Base-by-base conservation (phyloP, 441 rosid genomes). In the Jatropha podagrica region DNA sequence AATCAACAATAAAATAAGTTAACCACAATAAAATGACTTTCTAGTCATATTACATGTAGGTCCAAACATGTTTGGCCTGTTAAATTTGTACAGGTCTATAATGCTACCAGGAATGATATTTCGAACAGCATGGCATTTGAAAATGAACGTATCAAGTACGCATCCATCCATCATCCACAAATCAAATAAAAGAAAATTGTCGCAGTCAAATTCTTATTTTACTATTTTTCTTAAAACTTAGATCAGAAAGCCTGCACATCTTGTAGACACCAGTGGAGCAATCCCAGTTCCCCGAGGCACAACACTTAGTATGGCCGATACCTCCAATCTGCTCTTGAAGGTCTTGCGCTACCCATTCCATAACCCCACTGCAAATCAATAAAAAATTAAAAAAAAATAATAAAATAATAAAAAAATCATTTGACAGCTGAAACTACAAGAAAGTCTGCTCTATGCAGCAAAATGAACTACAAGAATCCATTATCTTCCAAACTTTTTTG, bases 321-420 rank as follows among this genome's bases (percentile, higher is more conserved):
- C 83, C 98, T 89, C 96, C 95, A 89, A 76, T 92, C 95, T 55
- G 89, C 86, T 81, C 97, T 89, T 52, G 94, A 85, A 70, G 95
- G 89, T 83, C 96, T 88, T 42, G 88, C 86, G 38, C 79, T 77
- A 1, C 88, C 84, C 80, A 90, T 85, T 61, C 91, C 93, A 76
- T 92, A 95, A 65, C 93, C 94, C 98, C 95, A 95, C 97, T 91
- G 91, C 84, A 79, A 32, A 32, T 32, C 32, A 32, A 32, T 32
- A 32, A 58, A 37, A 68, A 32, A 23, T 23, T 23, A 23, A 23
- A 23, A 23, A 23, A 23, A 20, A 20, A 51, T 4, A 56, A 58
- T 2, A 20, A n/a, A 5, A 18, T 4, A 67, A 51, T 11, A 7
- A 14, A 15, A 4, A 1, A 62, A 32, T 56, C 23, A 65, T 55